A percentile compares a stretch with the other conserved stretches of the same genome.
phyloP scores from a whole-genome alignment of 192 early-diverging fungal species.

The Umbelopsis sp. region DNA sequence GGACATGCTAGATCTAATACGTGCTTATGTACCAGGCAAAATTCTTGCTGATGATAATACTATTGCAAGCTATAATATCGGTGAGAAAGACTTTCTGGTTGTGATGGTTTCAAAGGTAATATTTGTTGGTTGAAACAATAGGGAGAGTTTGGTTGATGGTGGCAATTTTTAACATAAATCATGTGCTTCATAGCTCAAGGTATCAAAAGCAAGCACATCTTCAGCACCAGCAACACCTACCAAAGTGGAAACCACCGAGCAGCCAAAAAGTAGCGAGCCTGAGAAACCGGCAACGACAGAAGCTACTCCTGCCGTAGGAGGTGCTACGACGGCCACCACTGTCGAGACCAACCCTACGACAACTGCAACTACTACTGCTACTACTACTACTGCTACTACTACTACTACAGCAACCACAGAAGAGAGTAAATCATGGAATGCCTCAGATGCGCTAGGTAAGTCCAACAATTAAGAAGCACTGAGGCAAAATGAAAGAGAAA shows the following conservation, averaged over 20 bases:
- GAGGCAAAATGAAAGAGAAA: not conserved
- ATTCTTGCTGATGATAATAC: slow-evolving; percentile 81
- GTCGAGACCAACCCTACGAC: too few species aligned
- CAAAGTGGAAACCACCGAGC: not conserved
- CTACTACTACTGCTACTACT: slow-evolving; percentile 49
- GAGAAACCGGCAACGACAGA: slow-evolving; percentile 45
- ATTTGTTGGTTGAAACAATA: slow-evolving; percentile 18
- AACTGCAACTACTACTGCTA: slow-evolving; percentile 47
- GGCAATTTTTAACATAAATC: slow-evolving; percentile 23
- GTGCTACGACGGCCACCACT: slow-evolving; percentile 30
- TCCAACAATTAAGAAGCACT: not conserved
- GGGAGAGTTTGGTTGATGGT: slow-evolving; percentile 24
- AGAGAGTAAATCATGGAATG: not conserved
- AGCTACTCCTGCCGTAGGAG: slow-evolving; percentile 37
- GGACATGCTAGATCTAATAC: slow-evolving; percentile 41
- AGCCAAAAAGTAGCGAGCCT: slow-evolving; percentile 6
- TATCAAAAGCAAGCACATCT: slow-evolving; percentile 24
- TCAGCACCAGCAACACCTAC: slow-evolving; percentile 31
- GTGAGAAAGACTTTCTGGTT: slow-evolving; percentile 93
- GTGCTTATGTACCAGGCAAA: slow-evolving; percentile 63
- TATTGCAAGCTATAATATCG: slow-evolving; percentile 74
- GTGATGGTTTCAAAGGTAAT: slow-evolving; percentile 90
- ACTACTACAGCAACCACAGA: slow-evolving; percentile 51
- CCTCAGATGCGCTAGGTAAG: not conserved
- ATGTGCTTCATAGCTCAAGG: slow-evolving; percentile 24